phyloP scores from a whole-genome alignment of 305 asterid species.

The Solanum aculeatissimum region DNA sequence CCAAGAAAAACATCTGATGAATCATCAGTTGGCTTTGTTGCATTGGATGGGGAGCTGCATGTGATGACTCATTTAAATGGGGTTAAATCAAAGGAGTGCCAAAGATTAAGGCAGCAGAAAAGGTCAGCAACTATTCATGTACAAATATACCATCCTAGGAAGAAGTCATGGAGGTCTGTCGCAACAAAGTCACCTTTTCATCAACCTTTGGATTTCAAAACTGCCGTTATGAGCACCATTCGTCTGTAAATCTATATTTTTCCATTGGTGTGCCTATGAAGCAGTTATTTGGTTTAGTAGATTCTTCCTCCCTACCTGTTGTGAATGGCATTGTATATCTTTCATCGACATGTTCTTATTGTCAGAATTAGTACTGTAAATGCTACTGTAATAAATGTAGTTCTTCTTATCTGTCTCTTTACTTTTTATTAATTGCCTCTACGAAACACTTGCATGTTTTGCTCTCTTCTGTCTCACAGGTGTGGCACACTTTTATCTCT shows the following conservation, averaged over 20 bases:
- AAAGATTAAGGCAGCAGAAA: slow-evolving; percentile 40
- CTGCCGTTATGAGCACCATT: slow-evolving; percentile 64
- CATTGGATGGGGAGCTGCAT: slow-evolving; percentile 62
- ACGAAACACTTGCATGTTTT: not conserved
- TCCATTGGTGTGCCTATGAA: not conserved
- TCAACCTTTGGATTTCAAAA: slow-evolving; percentile 49
- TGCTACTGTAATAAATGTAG: not conserved
- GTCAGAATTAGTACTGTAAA: not conserved
- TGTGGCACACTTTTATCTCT: no score
- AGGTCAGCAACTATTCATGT: slow-evolving; percentile 42
- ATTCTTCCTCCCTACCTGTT: not conserved
- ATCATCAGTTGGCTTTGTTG: slow-evolving; percentile 61
- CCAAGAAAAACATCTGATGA: slow-evolving; percentile 49
- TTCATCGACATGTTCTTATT: not conserved
- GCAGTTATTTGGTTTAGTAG: not conserved
- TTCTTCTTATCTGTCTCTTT: not conserved
- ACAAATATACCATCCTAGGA: slow-evolving; percentile 69
- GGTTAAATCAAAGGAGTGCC: slow-evolving; percentile 18
- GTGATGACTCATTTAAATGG: slow-evolving; percentile 31
- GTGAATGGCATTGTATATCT: not conserved
- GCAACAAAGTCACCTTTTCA: slow-evolving; percentile 51
- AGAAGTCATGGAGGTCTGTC: slow-evolving; percentile 55
- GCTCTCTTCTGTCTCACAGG: not conserved
- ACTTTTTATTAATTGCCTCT: not conserved
- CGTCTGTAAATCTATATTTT: slow-evolving; percentile 31